These are phyloP conservation scores for Puccinellia tenuiflora DNA, from an alignment of 176 grass and related monocot species.

Conservation along the genomic window DNA sequence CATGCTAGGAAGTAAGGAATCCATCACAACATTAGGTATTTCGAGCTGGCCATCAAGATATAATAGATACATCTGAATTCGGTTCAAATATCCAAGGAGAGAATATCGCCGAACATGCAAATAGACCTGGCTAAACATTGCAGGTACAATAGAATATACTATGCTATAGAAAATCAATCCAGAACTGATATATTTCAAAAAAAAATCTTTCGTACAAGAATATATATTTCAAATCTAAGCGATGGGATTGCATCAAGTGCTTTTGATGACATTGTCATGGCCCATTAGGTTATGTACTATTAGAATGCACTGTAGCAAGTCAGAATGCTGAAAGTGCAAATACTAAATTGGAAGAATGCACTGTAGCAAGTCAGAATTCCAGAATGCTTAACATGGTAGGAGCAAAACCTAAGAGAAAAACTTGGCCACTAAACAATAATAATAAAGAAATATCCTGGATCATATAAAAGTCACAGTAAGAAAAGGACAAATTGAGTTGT, in stretches of 20 bases:
- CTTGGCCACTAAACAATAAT: neutral
- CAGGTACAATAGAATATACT: neutral
- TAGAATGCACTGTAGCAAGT: neutral
- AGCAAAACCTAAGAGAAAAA: neutral
- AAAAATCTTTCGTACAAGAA: neutral
- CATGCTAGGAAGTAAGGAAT: neutral
- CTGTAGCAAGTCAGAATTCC: too few species aligned
- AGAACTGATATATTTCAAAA: neutral
- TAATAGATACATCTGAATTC: neutral
- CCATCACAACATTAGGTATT: conserved; percentile 4
- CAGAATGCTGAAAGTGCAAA: neutral
- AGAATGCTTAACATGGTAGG: conserved; percentile 3
- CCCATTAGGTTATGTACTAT: neutral
- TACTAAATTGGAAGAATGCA: too few species aligned
- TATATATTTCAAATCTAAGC: neutral
- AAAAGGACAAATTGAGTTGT: neutral
- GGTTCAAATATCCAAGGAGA: neutral
- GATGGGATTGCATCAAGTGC: neutral
- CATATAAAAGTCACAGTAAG: neutral
- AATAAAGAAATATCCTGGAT: neutral
- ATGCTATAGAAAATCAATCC: neutral
- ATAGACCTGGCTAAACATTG: neutral
- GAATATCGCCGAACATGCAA: neutral
- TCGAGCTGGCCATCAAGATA: neutral
- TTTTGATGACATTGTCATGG: neutral